phyloP scores from a whole-genome alignment of 768 basidiomycete species.

The Cystobasidium tubakii region DNA sequence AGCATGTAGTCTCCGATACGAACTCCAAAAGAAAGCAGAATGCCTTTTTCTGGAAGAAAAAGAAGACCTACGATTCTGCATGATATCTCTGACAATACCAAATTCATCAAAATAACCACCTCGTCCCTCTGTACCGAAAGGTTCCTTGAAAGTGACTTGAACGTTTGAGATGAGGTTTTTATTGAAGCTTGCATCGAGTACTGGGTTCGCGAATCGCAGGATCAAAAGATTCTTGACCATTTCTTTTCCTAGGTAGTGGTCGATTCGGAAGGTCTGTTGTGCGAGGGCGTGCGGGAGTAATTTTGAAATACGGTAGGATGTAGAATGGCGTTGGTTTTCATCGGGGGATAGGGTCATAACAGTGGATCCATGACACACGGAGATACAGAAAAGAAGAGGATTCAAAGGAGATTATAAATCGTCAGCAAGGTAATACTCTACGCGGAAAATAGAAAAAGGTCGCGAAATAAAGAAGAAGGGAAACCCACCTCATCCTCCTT shows the following conservation, averaged over 20 bases:
- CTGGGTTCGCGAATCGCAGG: constrained; percentile 88
- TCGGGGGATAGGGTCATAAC: too few species aligned
- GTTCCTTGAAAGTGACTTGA: constrained; percentile 99
- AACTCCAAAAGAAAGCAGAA: too few species aligned
- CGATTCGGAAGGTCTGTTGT: constrained; percentile 79
- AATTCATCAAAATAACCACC: constrained; percentile 99
- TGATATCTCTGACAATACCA: constrained; percentile 93
- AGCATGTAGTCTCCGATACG: not conserved
- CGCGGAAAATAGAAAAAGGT: too few species aligned
- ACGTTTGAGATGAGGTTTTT: constrained; percentile 93
- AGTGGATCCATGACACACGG: too few species aligned
- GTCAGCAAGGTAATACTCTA: too few species aligned
- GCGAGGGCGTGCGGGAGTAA: too few species aligned
- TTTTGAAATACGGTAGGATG: too few species aligned
- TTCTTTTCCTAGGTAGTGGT: constrained; percentile 99
- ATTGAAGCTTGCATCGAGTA: constrained; percentile 83
- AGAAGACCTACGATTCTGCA: constrained; percentile 92
- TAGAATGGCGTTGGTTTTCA: too few species aligned
- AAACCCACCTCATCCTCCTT: constrained; percentile 67
- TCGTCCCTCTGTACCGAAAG: constrained; percentile 97
- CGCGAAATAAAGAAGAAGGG: not conserved
- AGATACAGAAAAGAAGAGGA: too few species aligned
- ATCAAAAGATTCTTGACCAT: constrained; percentile 99
- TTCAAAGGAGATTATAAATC: too few species aligned
- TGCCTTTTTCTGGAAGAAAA: too few species aligned